phyloP scores from a whole-genome alignment of 2,329 filamentous ascomycete species.

The Cordyceps javanica region DNA sequence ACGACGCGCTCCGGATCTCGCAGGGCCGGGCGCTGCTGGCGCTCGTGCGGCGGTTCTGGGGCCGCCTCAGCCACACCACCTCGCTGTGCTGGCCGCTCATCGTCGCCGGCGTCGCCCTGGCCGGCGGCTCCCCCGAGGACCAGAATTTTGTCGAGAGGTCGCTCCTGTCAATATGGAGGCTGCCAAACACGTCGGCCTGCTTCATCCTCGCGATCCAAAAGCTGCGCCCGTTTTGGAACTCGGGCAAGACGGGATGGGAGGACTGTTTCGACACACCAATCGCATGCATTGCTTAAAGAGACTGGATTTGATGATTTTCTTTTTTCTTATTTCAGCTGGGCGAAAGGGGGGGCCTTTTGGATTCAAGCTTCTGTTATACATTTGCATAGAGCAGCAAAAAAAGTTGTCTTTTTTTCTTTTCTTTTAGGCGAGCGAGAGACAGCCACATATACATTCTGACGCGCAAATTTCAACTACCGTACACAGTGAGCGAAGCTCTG shows the following conservation, averaged over 20 bases:
- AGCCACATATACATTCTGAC: too few relatives aligned
- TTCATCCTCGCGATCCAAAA: not conserved
- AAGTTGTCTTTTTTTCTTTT: too few relatives aligned
- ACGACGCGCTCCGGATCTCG: not conserved
- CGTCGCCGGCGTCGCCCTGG: not conserved
- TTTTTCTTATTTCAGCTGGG: too few relatives aligned
- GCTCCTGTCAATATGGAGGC: not conserved
- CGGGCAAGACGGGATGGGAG: constrained; percentile 1
- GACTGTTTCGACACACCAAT: constrained; percentile 1
- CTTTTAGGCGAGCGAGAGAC: too few relatives aligned
- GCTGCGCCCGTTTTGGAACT: not conserved
- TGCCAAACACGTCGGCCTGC: not conserved
- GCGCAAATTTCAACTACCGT: too few relatives aligned
- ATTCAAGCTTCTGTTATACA: too few relatives aligned
- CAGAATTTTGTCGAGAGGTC: not conserved
- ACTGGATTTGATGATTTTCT: not conserved
- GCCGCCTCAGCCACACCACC: not conserved
- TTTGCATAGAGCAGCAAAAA: too few relatives aligned
- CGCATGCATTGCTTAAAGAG: not conserved
- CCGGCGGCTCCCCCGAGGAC: not conserved
- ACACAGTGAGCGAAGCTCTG: too few relatives aligned
- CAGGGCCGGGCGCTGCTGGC: not conserved
- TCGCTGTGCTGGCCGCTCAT: constrained; percentile 5
- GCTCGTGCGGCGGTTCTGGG: not conserved
- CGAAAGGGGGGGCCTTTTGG: too few relatives aligned